Base-by-base conservation (phyloP, 2,329 filamentous ascomycete genomes). In the Knufia fluminis region DNA sequence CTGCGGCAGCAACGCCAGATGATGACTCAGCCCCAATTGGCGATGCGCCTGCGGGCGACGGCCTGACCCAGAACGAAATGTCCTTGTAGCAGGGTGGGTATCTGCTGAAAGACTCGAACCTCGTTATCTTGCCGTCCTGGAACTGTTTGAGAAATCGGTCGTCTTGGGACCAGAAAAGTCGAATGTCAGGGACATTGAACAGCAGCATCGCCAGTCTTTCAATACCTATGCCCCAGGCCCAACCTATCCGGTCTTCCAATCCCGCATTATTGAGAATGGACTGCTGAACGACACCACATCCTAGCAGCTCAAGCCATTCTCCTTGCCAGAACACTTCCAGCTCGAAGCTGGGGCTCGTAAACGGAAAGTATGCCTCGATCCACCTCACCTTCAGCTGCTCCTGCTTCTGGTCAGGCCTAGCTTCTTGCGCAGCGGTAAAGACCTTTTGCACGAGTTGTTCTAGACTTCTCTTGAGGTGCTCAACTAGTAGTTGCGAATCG, bases 321-420 rank as follows among this genome's bases (percentile, higher is more conserved):
- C 86, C 90, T 58, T 85, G 83, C 78, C 91, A 96, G 73, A 86
- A 90, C 8, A 98, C 88, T 64, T 98, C 92, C 20, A 98, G 77
- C 66, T 98, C 92, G 86, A 88, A 98, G 4, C 85, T 92, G 0
- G 92, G 92, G 51, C 83, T 90, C 0, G 92, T 98, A 65, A 97
- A 97, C 33, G 92, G 92, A 69, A 98, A 98, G 68, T 92, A 97
- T 1, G 92, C 89, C 66, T 96, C 91, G 6, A 97, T 83, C 92
- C 92, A 98, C 57, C 92, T 80, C 61, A 96, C 82, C 58, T 81
- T 83, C 33, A 97, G 72, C 3, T 89, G 87, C 61, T 94, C 85
- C 44, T 80, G 74, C 64, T 70, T 60, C 3, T 71, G 70, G 9
- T 64, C 66, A 14, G 74, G 68, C 4, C 80, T 78, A 3, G 84